These are phyloP conservation scores for Magnusiomyces tetraspermus DNA, from an alignment of 1,139 yeast genomes.

Conservation along the genomic window DNA sequence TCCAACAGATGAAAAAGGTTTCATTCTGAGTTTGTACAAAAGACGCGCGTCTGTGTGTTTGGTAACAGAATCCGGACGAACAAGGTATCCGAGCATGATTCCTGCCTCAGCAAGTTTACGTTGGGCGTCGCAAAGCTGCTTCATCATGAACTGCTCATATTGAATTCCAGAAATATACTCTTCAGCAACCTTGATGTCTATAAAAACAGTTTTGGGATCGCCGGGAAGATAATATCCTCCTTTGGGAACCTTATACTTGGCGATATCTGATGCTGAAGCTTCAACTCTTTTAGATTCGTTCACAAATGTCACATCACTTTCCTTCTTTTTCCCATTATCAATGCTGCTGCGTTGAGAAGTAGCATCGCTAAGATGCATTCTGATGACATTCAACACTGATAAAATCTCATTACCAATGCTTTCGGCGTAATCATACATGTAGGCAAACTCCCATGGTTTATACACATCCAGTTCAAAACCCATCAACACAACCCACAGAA, in stretches of 20 bases:
- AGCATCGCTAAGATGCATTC: background rate
- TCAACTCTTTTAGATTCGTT: background rate
- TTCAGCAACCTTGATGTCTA: background rate
- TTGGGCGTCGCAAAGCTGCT: conserved; percentile 34
- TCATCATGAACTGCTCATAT: conserved; percentile 2
- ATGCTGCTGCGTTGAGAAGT: background rate
- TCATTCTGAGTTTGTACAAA: conserved; percentile 62
- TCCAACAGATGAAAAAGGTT: conserved; percentile 76
- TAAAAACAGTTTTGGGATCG: conserved; percentile 1
- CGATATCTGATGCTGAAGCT: background rate
- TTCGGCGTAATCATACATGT: conserved; percentile 60
- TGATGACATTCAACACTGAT: background rate
- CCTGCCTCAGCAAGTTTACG: conserved; percentile 36
- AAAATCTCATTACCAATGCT: background rate
- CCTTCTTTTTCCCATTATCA: background rate
- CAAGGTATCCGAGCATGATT: conserved; percentile 26
- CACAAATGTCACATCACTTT: background rate
- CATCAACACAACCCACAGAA: conserved; percentile 61
- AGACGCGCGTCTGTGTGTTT: conserved; percentile 40
- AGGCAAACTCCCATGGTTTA: conserved; percentile 57
- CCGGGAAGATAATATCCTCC: background rate
- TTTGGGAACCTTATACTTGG: background rate
- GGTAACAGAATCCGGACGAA: conserved; percentile 26
- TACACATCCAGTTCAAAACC: conserved; percentile 75
- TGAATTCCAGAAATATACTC: background rate